phyloP scores from a whole-genome alignment of 495 filamentous ascomycete species.

The Cryomyces minteri region DNA sequence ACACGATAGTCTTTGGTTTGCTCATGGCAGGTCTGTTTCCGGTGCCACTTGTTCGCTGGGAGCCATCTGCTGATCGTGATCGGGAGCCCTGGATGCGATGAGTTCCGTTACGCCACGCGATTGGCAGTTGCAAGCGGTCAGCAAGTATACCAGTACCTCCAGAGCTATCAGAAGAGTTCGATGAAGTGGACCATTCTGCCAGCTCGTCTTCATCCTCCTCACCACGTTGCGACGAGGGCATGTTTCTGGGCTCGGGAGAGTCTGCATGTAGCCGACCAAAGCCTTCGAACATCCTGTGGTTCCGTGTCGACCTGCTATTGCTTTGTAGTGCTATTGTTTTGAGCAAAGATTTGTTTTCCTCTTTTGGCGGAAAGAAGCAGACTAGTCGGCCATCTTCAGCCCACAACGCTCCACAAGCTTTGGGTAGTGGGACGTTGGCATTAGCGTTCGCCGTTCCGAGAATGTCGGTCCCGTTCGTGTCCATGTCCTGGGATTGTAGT shows the following conservation, averaged over 20 bases:
- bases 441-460: conserved; percentile 44
- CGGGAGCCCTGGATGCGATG: too few relatives aligned
- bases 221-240: background rate
- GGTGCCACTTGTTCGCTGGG: too few relatives aligned
- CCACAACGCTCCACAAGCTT: conserved; percentile 11
- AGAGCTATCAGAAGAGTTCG: conserved; percentile 33
- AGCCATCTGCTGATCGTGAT: too few relatives aligned
- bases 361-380: conserved; percentile 8
- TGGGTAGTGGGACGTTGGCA: conserved; percentile 21
- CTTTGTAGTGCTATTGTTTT: conserved; percentile 25
- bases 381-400: conserved; percentile 9
- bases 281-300: conserved; percentile 60
- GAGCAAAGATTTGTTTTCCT: background rate
- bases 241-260: conserved; percentile 15
- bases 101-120: conserved; percentile 29
- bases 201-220: conserved; percentile 29
- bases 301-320: conserved; percentile 37
- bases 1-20: too few relatives aligned
- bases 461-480: conserved; percentile 32
- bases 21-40: too few relatives aligned
- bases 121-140: conserved; percentile 29
- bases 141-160: conserved; percentile 34
- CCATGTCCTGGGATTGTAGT: conserved; percentile 23
- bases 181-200: conserved; percentile 35
- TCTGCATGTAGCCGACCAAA: conserved; percentile 62